Evolutionary conservation across 2,329 filamentous ascomycete species (phyloP), one percentile per base, ranked within the genome.

Genomic region (Hymenoscyphus fructigenus): DNA sequence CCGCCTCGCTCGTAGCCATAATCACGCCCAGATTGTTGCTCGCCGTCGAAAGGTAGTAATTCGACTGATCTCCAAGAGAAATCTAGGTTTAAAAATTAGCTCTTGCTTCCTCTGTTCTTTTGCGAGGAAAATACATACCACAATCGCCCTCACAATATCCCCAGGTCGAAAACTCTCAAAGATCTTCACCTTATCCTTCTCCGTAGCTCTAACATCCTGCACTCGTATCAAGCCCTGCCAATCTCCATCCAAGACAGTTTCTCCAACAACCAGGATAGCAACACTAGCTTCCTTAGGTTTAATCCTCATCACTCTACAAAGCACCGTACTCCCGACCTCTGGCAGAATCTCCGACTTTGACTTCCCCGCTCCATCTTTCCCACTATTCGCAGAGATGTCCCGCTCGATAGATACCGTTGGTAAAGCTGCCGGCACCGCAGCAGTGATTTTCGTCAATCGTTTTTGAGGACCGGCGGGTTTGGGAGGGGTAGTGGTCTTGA

Each of bases 21-120:
- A 99, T 91, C 65, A 98, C 94, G 2, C 95, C 95, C 50, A 96
- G 83, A 76, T 96, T 91, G 78, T 99, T 98, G 70, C 87, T 87
- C 32, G 93, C 92, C 1, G 95, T 99, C 29, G 89, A 91, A n/a
- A 96, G 84, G 77, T 97, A 99, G 77, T 98, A 99, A 73, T 92
- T 96, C 60, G 91, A 88, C 79, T 98, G 93, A 76, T 99, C 95
- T 44, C 95, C 95, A 15, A 98, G 79, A 7, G 91, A 95, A 65
- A 96, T 95, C 88, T 90, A 59, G 32, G 10, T 92, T 86, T 88
- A 60, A 36, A 59, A 10, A 65, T 58, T 36, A 64, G 20, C 9
- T 55, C 14, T 23, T 56, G 38, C 61, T 41, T 36, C 2, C n/a
- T n/a, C 26, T 7, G 12, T 9, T 26, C 3, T 57, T 53, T 3